These are phyloP conservation scores for Aspergillus aculeatus DNA, from an alignment of 2,329 filamentous ascomycete genomes.

Conservation along the genomic window DNA sequence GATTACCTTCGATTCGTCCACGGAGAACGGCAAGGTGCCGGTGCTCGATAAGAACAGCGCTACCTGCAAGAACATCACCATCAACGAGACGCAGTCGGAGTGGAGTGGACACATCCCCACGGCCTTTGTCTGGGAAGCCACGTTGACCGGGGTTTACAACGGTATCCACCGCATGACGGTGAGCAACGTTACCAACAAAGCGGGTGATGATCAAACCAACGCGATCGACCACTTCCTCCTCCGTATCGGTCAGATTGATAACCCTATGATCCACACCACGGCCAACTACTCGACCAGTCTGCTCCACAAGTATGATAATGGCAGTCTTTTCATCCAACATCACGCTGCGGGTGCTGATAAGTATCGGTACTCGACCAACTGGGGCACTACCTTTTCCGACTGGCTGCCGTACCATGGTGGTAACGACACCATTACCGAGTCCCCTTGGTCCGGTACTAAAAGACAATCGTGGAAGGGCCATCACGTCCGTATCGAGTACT, in stretches of 20 bases:
- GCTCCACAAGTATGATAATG: conserved; percentile 44
- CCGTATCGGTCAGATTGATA: conserved; percentile 55
- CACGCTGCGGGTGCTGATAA: conserved; percentile 60
- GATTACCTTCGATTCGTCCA: conserved; percentile 54
- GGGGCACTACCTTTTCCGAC: conserved; percentile 58
- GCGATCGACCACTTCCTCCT: conserved; percentile 58
- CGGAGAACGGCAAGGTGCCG: conserved; percentile 45
- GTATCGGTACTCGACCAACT: conserved; percentile 62
- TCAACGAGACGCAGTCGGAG: conserved; percentile 20
- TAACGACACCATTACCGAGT: conserved; percentile 48
- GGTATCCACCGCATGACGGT: conserved; percentile 60
- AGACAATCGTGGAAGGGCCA: conserved; percentile 59
- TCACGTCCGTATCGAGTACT: conserved; percentile 63
- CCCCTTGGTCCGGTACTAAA: conserved; percentile 57
- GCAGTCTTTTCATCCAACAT: conserved; percentile 53
- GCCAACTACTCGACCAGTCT: conserved; percentile 60
- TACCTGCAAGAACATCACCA: conserved; percentile 44
- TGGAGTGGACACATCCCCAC: conserved; percentile 54
- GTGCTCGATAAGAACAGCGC: conserved; percentile 46
- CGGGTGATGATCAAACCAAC: conserved; percentile 46
- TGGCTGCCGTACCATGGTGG: conserved; percentile 56
- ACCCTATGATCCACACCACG: conserved; percentile 59
- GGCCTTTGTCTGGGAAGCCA: conserved; percentile 54
- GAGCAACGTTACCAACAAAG: conserved; percentile 49
- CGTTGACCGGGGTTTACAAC: conserved; percentile 56